phyloP scores from a whole-genome alignment of 176 grass and related monocot genomes.

The Aegilops speltoides region DNA sequence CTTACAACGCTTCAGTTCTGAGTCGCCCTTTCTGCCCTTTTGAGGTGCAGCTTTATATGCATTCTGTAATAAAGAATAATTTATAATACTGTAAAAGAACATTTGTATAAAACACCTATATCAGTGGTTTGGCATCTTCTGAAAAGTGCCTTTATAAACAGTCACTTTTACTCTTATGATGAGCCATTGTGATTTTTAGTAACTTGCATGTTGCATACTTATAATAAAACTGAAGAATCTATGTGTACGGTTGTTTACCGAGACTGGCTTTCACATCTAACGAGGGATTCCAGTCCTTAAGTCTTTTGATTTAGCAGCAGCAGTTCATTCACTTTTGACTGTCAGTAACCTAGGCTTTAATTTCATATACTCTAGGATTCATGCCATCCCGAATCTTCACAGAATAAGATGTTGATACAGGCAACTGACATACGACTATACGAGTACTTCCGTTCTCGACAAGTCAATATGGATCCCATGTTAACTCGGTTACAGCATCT shows the following conservation, averaged over 20 bases:
- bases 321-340: not conserved
- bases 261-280: not conserved
- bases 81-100: not conserved
- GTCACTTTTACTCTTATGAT: not conserved
- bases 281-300: slow-evolving; percentile 2
- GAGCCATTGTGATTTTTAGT: not conserved
- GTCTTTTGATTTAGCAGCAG: not conserved
- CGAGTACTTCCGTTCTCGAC: not conserved
- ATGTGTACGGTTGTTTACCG: not conserved
- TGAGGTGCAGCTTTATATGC: not conserved
- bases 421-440: not conserved
- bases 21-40: slow-evolving; percentile 12
- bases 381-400: not conserved
- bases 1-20: not conserved
- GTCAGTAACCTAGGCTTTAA: not conserved
- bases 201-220: not conserved
- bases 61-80: not conserved
- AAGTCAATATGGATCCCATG: not conserved
- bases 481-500: no score
- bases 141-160: slow-evolving; percentile 9
- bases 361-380: not conserved
- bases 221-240: not conserved
- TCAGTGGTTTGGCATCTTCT: slow-evolving; percentile 6
- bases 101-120: not conserved
- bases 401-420: slow-evolving; percentile 5